These are phyloP conservation scores for Panus rudis DNA, from an alignment of 768 basidiomycete genomes.

Conservation along the genomic window DNA sequence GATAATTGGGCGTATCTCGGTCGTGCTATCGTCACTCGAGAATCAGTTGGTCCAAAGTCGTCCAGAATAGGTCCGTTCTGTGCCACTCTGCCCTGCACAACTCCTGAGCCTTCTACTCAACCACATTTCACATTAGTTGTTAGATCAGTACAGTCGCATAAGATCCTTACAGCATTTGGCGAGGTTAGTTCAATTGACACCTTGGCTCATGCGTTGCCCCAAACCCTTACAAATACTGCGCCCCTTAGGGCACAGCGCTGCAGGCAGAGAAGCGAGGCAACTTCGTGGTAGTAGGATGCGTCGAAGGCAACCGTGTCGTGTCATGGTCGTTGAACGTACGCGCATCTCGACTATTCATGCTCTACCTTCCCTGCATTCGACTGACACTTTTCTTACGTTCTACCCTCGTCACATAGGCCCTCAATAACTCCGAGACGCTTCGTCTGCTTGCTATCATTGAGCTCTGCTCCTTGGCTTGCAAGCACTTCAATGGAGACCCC, in stretches of 20 bases:
- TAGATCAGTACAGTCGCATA: conserved; percentile 56
- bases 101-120: not conserved
- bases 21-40: conserved; percentile 69
- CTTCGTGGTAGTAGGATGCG: conserved; percentile 77
- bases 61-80: conserved; percentile 57
- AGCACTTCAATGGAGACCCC: conserved; percentile 62
- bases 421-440: conserved; percentile 79
- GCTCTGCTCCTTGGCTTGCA: conserved; percentile 75
- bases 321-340: conserved; percentile 83
- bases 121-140: conserved; percentile 40
- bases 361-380: conserved; percentile 4
- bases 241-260: conserved; percentile 43
- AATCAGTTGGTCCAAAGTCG: conserved; percentile 65
- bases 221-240: not conserved
- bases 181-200: conserved; percentile 41
- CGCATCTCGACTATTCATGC: conserved; percentile 1
- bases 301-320: conserved; percentile 65
- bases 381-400: conserved; percentile 1
- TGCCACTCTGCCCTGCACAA: not conserved
- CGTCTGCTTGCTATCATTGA: conserved; percentile 79
- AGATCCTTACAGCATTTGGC: conserved; percentile 61
- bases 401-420: conserved; percentile 40
- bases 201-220: conserved; percentile 1
- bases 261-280: conserved; percentile 86
- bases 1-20: conserved; percentile 82